These are phyloP conservation scores for Podila minutissima DNA, from an alignment of 192 early-diverging fungal genomes.

Conservation along the genomic window DNA sequence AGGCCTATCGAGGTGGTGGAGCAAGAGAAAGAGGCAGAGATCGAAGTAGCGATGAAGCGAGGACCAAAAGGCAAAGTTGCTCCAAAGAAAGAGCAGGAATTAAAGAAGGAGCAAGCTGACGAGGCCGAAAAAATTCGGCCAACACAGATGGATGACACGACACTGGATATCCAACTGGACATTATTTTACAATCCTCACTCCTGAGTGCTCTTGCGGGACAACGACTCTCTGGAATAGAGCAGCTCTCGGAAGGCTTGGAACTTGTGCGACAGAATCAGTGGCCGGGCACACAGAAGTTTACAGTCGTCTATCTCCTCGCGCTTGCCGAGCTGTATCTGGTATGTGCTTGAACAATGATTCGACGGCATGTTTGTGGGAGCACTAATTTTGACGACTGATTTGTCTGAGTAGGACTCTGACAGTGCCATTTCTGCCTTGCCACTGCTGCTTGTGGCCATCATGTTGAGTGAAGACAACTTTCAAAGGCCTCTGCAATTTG, in stretches of 20 bases:
- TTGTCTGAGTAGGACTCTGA: conserved; percentile 16
- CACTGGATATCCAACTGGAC: conserved; percentile 27
- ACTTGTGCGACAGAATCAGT: conserved; percentile 24
- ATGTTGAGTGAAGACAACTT: conserved; percentile 23
- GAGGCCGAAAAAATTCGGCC: background rate
- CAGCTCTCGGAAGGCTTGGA: conserved; percentile 31
- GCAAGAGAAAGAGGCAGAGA: background rate
- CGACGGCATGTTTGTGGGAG: too few relatives aligned
- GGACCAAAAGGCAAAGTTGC: background rate
- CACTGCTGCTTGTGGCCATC: conserved; percentile 17
- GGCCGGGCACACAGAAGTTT: conserved; percentile 33
- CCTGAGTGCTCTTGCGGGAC: conserved; percentile 17
- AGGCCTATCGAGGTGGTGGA: background rate
- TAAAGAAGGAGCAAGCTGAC: background rate
- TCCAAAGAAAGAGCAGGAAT: background rate
- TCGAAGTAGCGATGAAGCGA: background rate
- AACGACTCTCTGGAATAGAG: conserved; percentile 11
- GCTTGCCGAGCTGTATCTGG: conserved; percentile 32
- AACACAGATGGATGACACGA: conserved; percentile 23
- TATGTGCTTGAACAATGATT: background rate
- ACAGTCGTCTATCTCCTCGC: conserved; percentile 30
- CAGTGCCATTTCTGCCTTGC: conserved; percentile 22
- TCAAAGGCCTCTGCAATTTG: conserved; percentile 17
- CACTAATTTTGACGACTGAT: background rate
- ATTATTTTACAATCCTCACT: conserved; percentile 22